These are phyloP conservation scores for Clausena lansium DNA, from an alignment of 345 rosid genomes.

Conservation along the genomic window DNA sequence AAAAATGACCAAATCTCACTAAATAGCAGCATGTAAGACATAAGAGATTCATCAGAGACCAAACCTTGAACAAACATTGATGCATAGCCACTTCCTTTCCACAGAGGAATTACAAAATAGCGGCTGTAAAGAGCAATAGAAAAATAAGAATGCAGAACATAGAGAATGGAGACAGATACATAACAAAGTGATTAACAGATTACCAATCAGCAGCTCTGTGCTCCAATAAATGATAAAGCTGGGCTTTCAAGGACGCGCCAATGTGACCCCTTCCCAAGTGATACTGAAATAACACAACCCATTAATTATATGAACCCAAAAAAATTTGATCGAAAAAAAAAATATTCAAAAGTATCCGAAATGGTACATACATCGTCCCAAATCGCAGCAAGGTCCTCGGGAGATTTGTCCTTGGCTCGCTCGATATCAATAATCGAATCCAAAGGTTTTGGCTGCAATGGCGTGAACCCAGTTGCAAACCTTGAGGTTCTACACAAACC, in stretches of 20 bases:
- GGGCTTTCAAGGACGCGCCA: constrained; percentile 67
- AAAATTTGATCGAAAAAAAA: neutral
- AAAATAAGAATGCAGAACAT: constrained; percentile 8
- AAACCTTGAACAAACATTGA: constrained; percentile 93
- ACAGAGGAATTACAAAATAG: constrained; percentile 81
- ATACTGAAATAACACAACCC: constrained; percentile 44
- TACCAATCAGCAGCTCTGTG: constrained; percentile 91
- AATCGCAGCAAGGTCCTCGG: constrained; percentile 75
- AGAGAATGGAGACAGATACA: neutral
- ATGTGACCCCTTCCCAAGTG: constrained; percentile 91
- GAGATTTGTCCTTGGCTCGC: constrained; percentile 58
- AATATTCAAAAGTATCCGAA: neutral
- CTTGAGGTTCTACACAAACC: constrained; percentile 68
- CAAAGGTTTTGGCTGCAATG: constrained; percentile 79
- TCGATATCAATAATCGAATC: constrained; percentile 82
- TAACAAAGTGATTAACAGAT: neutral
- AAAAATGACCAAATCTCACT: neutral
- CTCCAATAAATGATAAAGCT: constrained; percentile 66
- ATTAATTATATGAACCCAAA: neutral
- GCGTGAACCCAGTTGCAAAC: constrained; percentile 82
- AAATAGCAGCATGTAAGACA: neutral
- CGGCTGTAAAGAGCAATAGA: constrained; percentile 46
- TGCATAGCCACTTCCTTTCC: constrained; percentile 90
- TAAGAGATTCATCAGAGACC: constrained; percentile 10
- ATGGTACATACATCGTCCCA: constrained; percentile 89